Evolutionary conservation across 2,329 filamentous ascomycete species (phyloP).

Genomic region (Aspergillus fijiensis): DNA sequence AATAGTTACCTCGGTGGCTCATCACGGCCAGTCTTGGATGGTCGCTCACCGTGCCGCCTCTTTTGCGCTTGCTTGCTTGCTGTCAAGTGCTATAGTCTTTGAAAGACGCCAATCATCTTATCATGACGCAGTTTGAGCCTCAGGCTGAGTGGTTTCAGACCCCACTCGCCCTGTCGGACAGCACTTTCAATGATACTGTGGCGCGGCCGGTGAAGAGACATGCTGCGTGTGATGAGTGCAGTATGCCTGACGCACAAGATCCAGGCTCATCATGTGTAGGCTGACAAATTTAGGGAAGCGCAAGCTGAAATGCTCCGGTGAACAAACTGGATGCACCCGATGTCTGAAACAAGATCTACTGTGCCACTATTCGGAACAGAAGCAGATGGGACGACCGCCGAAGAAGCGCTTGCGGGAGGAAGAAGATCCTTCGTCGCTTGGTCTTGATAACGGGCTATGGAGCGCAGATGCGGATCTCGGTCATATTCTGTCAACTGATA

Average conservation of each 20-base stretch:
- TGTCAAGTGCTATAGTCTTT: background rate
- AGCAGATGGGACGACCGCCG: conserved; percentile 50
- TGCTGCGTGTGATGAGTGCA: conserved; percentile 51
- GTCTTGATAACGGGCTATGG: conserved; percentile 22
- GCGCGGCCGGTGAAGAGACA: conserved; percentile 41
- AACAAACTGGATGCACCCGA: conserved; percentile 43
- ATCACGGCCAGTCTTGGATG: background rate
- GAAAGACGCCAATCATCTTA: background rate
- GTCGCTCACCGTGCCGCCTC: background rate
- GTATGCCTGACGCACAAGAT: conserved; percentile 33
- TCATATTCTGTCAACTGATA: background rate
- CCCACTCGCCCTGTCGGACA: conserved; percentile 8
- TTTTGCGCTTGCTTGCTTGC: background rate
- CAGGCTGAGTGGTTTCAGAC: conserved; percentile 12
- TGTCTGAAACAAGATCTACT: conserved; percentile 43
- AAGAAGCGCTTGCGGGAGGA: conserved; percentile 41
- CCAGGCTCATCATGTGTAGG: background rate
- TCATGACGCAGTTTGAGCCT: conserved; percentile 15
- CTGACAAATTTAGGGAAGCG: conserved; percentile 38
- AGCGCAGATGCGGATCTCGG: conserved; percentile 7
- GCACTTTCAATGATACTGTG: conserved; percentile 8
- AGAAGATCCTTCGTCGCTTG: conserved; percentile 23
- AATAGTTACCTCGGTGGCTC: background rate
- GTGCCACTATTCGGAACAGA: conserved; percentile 50
- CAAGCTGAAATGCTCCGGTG: conserved; percentile 51